phyloP scores from a whole-genome alignment of 495 filamentous ascomycete genomes.

The Niebla homalea region DNA sequence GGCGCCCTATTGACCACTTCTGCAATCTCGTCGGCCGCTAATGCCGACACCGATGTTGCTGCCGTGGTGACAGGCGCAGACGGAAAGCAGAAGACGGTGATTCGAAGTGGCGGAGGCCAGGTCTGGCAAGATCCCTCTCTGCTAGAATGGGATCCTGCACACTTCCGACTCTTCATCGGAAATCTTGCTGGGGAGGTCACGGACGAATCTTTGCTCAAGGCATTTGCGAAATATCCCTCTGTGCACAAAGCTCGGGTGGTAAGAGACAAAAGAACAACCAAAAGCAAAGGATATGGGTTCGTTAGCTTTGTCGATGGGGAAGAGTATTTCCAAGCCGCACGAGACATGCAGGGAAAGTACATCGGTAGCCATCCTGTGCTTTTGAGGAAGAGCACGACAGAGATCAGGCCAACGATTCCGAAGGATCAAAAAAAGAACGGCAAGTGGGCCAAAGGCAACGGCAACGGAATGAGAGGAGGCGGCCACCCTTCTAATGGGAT shows the following conservation, averaged over 20 bases:
- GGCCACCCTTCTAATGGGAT: conserved; percentile 45
- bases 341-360: conserved; percentile 98
- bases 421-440: conserved; percentile 33
- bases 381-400: conserved; percentile 75
- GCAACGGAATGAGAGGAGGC: conserved; percentile 18
- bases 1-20: conserved; percentile 16
- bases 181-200: conserved; percentile 98
- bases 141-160: conserved; percentile 90
- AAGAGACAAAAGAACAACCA: conserved; percentile 86
- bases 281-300: conserved; percentile 92
- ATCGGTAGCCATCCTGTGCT: conserved; percentile 91
- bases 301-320: conserved; percentile 91
- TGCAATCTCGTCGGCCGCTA: conserved; percentile 25
- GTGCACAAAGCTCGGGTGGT: conserved; percentile 91
- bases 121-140: conserved; percentile 77
- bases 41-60: conserved; percentile 30
- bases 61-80: conserved; percentile 32
- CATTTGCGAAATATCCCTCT: conserved; percentile 75
- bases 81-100: conserved; percentile 55
- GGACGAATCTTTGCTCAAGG: conserved; percentile 87
- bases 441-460: conserved; percentile 24
- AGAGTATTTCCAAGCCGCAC: conserved; percentile 85
- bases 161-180: conserved; percentile 89
- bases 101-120: conserved; percentile 76
- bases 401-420: conserved; percentile 58